Percentiles rank a stretch among this genome's conserved stretches.
These are phyloP conservation scores for Komagataea norvegica DNA, from an alignment of 1,139 yeast species.

Conservation along the genomic window DNA sequence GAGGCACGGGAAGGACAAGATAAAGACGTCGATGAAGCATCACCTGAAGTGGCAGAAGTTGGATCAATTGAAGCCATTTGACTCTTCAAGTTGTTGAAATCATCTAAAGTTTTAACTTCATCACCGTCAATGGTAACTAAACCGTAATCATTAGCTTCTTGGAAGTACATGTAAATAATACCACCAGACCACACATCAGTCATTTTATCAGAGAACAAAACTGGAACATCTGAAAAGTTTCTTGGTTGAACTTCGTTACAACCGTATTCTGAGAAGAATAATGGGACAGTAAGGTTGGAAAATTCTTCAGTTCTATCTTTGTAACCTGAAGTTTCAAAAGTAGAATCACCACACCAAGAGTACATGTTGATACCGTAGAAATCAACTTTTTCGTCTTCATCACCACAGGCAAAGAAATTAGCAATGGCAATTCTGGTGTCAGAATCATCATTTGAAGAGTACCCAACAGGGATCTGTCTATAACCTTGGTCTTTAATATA, in stretches of 20 bases:
- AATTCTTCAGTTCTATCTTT: conserved; percentile 58
- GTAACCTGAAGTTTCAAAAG: conserved; percentile 60
- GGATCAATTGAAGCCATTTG: conserved; percentile 56
- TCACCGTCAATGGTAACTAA: conserved; percentile 54
- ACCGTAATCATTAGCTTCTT: conserved; percentile 70
- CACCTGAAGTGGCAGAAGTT: conserved; percentile 48
- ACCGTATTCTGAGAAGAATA: conserved; percentile 83
- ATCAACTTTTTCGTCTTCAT: conserved; percentile 50
- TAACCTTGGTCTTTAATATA: conserved; percentile 56
- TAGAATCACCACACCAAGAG: conserved; percentile 77
- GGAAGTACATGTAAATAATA: conserved; percentile 75
- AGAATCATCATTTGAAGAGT: conserved; percentile 71
- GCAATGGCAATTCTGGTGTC: conserved; percentile 63
- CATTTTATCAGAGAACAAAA: conserved; percentile 51
- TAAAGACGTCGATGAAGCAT: conserved; percentile 41
- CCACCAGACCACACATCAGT: conserved; percentile 82
- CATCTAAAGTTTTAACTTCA: conserved; percentile 55
- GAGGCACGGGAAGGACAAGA: conserved; percentile 50
- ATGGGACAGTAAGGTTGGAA: conserved; percentile 56
- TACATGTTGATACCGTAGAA: conserved; percentile 84
- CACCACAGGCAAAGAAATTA: conserved; percentile 73
- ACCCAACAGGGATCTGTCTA: conserved; percentile 71
- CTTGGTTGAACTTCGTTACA: conserved; percentile 68
- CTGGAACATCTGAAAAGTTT: conserved; percentile 59
- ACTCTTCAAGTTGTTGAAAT: conserved; percentile 49